Percentiles rank a stretch among this genome's conserved stretches.
Conservation (phyloP, 2,329 filamentous ascomycete species). For the Aspergillus niger region DNA sequence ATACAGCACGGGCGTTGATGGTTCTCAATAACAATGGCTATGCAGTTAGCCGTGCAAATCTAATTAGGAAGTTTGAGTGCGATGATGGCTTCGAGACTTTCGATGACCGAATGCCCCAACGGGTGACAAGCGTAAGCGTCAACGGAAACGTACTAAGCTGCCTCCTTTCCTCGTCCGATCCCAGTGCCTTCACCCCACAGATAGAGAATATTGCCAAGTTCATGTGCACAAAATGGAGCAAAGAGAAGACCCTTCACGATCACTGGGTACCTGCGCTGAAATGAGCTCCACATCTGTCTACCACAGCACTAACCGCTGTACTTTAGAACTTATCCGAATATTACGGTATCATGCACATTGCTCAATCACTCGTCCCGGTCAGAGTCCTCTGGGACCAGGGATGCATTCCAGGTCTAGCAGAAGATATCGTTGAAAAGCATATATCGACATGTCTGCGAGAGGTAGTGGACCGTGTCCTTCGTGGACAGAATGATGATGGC, state of each 20-base stretch:
- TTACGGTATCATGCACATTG: slow-evolving; percentile 9
- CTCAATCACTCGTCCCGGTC: background rate
- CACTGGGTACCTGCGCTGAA: slow-evolving; percentile 6
- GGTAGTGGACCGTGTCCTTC: background rate
- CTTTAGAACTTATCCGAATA: slow-evolving; percentile 11
- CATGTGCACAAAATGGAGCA: slow-evolving; percentile 6
- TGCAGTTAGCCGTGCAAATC: background rate
- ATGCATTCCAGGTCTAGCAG: too few species aligned
- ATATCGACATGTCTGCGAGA: background rate
- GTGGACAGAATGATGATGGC: slow-evolving; percentile 2
- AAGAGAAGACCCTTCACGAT: background rate
- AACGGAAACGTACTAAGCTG: slow-evolving; percentile 8
- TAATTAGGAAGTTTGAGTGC: background rate
- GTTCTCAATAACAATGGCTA: slow-evolving; percentile 2
- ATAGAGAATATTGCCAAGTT: slow-evolving; percentile 5
- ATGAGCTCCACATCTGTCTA: background rate
- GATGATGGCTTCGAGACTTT: slow-evolving; percentile 4
- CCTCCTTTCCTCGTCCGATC: slow-evolving; percentile 6
- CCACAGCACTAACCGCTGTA: background rate
- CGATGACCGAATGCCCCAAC: slow-evolving; percentile 4
- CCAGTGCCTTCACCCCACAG: background rate
- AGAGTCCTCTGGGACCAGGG: background rate
- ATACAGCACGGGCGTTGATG: background rate
- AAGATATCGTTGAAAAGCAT: background rate
- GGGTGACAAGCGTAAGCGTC: slow-evolving; percentile 2